Base-by-base conservation (phyloP, 2,329 filamentous ascomycete genomes). In the Lachnellula cervina region DNA sequence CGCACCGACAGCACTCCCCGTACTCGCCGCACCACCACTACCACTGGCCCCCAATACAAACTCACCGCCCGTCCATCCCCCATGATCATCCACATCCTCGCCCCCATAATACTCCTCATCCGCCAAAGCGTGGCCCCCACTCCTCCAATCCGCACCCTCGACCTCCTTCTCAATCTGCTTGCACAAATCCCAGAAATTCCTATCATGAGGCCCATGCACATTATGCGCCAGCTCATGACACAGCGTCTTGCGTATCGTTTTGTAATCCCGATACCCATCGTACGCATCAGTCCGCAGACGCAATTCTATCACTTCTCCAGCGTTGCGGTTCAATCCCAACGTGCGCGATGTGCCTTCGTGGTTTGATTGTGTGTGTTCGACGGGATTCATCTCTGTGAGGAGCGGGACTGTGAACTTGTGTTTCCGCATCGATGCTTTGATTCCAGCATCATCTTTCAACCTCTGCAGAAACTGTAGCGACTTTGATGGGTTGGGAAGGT, bases 161-260 rank as follows among this genome's bases (percentile, higher is more conserved):
- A 97, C 93, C 76, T 97, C 93, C 50, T 80, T 79, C 76, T 97
- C 92, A 66, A 97, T 95, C 75, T 87, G 80, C 64, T 85, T 86
- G 63, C 89, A 96, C 65, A 99, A 71, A 52, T 90, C 82, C 93
- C 94, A 97, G 68, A 99, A 99, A 47, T 88, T 76, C 17, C 83
- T 77, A 71, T 97, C 91, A 71, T 99, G 94, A 0, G 88, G 83
- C 0, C 88, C 79, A 73, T 88, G 87, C 9, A 96, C 89, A 66
- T 96, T 97, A 72, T 99, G 94, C 62, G 92, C 87, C 17, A 99
- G 78, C 75, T 99, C 94, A 74, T 99, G 94, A 69, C 93, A 97
- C 13, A 99, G 77, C 46, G 94, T 97, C 64, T 89, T 89, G 51
- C 94, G 82, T 49, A 99, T 95, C 0, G 88, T 92, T 65, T 87